These are phyloP conservation scores for Pyronema omphalodes DNA, from an alignment of 495 filamentous ascomycete species.

Conservation along the genomic window DNA sequence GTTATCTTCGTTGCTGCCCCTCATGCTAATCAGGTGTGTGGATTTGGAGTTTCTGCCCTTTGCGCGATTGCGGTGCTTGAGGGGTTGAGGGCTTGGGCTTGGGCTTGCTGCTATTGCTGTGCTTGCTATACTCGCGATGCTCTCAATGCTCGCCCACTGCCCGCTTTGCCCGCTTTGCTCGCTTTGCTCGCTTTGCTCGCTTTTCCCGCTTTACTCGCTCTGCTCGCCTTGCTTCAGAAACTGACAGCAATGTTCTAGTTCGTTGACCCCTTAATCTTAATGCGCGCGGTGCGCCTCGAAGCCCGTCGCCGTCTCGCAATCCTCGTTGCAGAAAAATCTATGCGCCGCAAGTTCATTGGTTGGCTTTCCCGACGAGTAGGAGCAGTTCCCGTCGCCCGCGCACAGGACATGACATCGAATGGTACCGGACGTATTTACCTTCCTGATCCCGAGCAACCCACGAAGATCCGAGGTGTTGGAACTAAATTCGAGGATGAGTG, in stretches of 20 bases:
- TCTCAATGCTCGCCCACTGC: too few species aligned
- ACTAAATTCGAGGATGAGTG: conserved; percentile 67
- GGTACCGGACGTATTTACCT: conserved; percentile 70
- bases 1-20: conserved; percentile 95
- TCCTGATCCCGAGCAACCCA: conserved; percentile 72
- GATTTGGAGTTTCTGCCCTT: not conserved
- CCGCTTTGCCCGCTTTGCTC: too few species aligned
- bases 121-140: too few species aligned
- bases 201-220: too few species aligned
- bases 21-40: conserved; percentile 82
- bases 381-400: conserved; percentile 71
- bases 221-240: too few species aligned
- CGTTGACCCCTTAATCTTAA: conserved; percentile 84
- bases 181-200: too few species aligned
- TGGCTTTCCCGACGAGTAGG: conserved; percentile 60
- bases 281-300: conserved; percentile 70
- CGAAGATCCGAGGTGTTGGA: conserved; percentile 65
- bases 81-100: too few species aligned
- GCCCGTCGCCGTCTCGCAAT: conserved; percentile 75
- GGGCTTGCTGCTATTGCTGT: too few species aligned
- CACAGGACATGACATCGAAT: conserved; percentile 70
- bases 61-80: not conserved
- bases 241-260: conserved; percentile 37
- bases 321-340: conserved; percentile 87
- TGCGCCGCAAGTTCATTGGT: conserved; percentile 72